Evolutionary conservation across 768 basidiomycete species (phyloP).

Genomic region (Russula abietina): DNA sequence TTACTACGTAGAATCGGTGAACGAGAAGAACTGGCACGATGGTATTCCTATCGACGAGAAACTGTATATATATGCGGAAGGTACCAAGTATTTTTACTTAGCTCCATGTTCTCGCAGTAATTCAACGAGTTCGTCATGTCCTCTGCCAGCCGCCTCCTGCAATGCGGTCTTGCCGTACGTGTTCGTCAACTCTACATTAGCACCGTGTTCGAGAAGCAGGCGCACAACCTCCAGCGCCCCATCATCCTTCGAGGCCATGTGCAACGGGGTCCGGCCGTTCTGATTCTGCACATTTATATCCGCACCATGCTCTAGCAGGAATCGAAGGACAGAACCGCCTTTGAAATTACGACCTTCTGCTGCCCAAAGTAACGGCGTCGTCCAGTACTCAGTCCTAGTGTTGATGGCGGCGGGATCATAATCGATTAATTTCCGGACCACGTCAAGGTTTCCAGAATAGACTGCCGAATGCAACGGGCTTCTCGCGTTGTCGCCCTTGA

Average conservation of each 20-base stretch:
- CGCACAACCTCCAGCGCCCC: background rate
- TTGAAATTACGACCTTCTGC: background rate
- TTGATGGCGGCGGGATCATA: background rate
- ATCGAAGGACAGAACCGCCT: background rate
- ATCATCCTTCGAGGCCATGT: background rate
- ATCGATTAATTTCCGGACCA: background rate
- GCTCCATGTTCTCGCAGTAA: background rate
- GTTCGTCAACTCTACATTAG: background rate
- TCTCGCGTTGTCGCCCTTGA: rapidly evolving
- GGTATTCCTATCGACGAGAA: too few species aligned
- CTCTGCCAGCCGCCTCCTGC: background rate
- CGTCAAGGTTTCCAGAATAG: background rate
- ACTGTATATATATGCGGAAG: too few species aligned
- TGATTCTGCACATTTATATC: background rate
- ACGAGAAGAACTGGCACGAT: too few species aligned
- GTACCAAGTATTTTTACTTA: background rate
- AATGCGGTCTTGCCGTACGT: background rate
- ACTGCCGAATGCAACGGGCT: background rate
- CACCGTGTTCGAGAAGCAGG: background rate
- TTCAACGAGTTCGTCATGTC: background rate
- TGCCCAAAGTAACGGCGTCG: background rate
- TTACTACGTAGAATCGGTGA: too few species aligned
- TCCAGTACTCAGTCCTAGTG: rapidly evolving
- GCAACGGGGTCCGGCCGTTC: background rate
- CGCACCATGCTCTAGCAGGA: background rate